These are phyloP conservation scores for Corchorus capsularis DNA, from an alignment of 345 rosid species.

Conservation along the genomic window DNA sequence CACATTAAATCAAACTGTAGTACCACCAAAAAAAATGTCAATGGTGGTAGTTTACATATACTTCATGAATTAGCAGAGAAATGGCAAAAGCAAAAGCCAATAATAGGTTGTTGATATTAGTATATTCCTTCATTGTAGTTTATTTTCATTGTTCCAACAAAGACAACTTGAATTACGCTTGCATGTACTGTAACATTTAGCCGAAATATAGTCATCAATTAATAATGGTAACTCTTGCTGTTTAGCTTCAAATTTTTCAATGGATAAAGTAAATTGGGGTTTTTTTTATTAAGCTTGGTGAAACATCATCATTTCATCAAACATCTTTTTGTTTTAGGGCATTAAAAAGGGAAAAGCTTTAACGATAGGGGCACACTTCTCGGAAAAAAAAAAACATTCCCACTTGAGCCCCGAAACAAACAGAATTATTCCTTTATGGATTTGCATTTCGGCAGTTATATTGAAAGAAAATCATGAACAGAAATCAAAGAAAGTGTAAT, in stretches of 20 bases:
- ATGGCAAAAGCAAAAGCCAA: neutral
- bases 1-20: neutral
- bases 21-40: neutral
- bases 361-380: too few species aligned
- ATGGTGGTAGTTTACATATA: conserved; percentile 6
- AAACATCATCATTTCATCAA: too few species aligned
- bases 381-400: too few species aligned
- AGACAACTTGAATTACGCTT: neutral
- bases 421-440: neutral
- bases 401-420: neutral
- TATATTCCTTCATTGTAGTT: conserved; percentile 4
- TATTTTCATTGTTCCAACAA: conserved; percentile 3
- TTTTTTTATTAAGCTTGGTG: too few species aligned
- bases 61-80: neutral
- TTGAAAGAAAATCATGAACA: neutral
- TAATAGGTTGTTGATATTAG: neutral
- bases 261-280: too few species aligned
- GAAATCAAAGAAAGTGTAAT: neutral
- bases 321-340: too few species aligned
- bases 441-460: too few species aligned
- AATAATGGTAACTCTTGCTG: conserved; percentile 12
- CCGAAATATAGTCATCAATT: conserved; percentile 11
- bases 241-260: neutral
- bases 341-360: too few species aligned
- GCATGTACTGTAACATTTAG: conserved; percentile 14